Percentiles rank a stretch among this genome's conserved stretches.
Conservation (phyloP, 1,284 basidiomycete genomes). For the Leccinum pachyderme region DNA sequence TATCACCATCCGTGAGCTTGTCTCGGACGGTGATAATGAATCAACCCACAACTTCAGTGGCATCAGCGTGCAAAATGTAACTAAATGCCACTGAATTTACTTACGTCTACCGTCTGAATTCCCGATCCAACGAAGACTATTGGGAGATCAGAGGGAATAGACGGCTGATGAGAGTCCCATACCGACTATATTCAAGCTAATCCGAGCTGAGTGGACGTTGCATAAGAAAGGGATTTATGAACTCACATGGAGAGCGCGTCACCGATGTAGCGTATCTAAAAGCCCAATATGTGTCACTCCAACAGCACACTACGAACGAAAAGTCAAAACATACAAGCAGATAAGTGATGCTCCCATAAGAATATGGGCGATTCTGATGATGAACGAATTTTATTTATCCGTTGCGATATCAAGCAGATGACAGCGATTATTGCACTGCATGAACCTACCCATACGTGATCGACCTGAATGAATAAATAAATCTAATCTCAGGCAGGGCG, state of each 20-base stretch:
- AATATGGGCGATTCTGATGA: background rate
- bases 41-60: background rate
- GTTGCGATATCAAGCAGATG: background rate
- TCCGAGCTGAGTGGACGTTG: background rate
- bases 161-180: background rate
- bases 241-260: constrained; percentile 16
- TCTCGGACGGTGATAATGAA: background rate
- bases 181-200: constrained; percentile 14
- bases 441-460: background rate
- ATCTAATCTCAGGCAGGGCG: background rate
- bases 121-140: constrained; percentile 10
- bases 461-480: background rate
- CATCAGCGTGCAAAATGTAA: background rate
- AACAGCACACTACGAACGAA: background rate
- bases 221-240: background rate
- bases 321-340: background rate
- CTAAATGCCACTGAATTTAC: background rate
- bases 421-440: background rate
- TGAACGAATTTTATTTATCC: background rate
- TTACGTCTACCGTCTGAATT: constrained; percentile 1
- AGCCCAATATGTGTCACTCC: background rate
- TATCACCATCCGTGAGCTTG: background rate
- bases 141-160: background rate
- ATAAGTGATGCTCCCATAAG: constrained; percentile 1
- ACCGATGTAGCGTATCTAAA: constrained; percentile 18